Conservation (phyloP, 1,284 basidiomycete species). For the Afroboletus lepidellus region DNA sequence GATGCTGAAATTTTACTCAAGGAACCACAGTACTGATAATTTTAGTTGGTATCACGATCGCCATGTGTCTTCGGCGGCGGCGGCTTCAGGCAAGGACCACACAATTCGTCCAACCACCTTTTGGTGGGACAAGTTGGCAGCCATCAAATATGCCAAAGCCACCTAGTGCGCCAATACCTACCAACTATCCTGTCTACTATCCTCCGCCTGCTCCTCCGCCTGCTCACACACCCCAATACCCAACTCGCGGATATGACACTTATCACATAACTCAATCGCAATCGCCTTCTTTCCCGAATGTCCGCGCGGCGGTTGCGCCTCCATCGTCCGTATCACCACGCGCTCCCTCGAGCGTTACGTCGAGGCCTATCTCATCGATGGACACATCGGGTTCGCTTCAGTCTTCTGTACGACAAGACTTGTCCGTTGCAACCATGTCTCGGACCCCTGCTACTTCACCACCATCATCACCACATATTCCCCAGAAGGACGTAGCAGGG, state of each 20-base stretch:
- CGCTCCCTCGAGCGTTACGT: neutral
- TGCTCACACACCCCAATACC: slow-evolving; percentile 5
- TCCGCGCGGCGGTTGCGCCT: neutral
- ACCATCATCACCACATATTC: neutral
- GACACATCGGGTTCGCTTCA: neutral
- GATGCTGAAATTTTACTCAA: slow-evolving; percentile 6
- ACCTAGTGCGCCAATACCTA: neutral
- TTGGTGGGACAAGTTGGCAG: neutral
- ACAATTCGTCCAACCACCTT: neutral
- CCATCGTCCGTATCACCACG: slow-evolving; percentile 2
- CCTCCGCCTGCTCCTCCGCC: slow-evolving; percentile 2
- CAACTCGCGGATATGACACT: slow-evolving; percentile 6
- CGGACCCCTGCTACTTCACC: neutral
- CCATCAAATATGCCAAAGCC: slow-evolving; percentile 5
- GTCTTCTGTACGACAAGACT: neutral
- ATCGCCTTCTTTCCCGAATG: neutral
- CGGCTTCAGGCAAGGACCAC: neutral
- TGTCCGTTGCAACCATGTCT: neutral
- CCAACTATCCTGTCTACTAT: neutral
- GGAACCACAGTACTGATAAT: neutral
- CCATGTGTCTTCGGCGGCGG: neutral
- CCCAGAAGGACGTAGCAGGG: neutral
- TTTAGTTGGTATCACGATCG: neutral
- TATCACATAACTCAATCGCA: neutral
- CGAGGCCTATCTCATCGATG: slow-evolving; percentile 4